A percentile compares a stretch with the other conserved stretches of the same genome.
Evolutionary conservation across 495 filamentous ascomycete species (phyloP).

Genomic region (Tuber indicum): DNA sequence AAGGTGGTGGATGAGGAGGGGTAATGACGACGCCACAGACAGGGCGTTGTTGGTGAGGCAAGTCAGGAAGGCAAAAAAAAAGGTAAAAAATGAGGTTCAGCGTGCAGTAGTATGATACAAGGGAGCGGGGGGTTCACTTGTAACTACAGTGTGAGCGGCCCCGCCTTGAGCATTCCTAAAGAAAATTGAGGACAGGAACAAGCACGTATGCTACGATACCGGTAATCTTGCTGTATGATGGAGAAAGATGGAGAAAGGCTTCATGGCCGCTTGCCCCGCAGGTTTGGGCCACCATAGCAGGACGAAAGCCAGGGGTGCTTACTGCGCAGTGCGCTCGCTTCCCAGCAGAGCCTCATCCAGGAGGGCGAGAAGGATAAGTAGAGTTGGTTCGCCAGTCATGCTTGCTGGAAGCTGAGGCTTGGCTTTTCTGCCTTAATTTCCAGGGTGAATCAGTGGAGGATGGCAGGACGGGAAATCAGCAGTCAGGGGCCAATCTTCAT

Average conservation of each 20-base stretch:
- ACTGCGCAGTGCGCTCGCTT: neutral
- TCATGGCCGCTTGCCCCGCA: neutral
- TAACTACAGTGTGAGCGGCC: neutral
- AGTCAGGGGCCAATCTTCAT: neutral
- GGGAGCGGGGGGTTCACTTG: neutral
- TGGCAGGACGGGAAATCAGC: too few relatives aligned
- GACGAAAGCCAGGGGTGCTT: neutral
- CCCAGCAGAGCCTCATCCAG: neutral
- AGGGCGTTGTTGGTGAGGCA: neutral
- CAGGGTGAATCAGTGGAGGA: neutral
- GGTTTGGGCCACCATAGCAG: neutral
- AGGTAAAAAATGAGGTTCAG: neutral
- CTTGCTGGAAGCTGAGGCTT: neutral
- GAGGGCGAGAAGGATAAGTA: neutral
- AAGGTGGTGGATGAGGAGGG: neutral
- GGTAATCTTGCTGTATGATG: neutral
- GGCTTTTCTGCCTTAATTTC: slow-evolving; percentile 1
- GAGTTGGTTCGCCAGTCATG: neutral
- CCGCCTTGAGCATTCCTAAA: neutral
- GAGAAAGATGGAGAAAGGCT: neutral
- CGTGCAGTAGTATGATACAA: neutral
- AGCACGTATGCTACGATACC: neutral
- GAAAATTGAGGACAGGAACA: neutral
- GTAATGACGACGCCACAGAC: neutral
- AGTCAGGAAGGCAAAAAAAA: neutral